Evolutionary conservation across 2,329 filamentous ascomycete genomes (phyloP), one percentile per base, ranked within the genome.

Genomic region (Microascus cirrosus): DNA sequence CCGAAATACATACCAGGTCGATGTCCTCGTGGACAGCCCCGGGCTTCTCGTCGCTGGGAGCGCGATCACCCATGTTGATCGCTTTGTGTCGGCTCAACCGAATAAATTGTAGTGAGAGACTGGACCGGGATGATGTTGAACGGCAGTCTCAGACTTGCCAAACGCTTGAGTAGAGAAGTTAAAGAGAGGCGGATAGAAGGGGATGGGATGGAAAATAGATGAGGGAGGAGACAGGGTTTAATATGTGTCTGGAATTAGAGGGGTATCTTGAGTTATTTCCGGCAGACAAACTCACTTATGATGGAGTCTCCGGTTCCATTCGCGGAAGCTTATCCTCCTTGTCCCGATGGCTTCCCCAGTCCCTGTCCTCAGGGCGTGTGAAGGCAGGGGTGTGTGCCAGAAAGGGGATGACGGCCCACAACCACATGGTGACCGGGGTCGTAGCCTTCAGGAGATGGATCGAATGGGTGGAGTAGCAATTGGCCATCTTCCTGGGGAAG

Each of bases 341-440:
- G 45, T 4, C 22, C 11, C n/a, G 20, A 12, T 8, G 22, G 2
- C n/a, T n/a, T 12, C 3, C 45, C 45, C 20, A 12, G 20, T 12
- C 20, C 20, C 11, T 50, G 45, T 50, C 20, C 20, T 22, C 45
- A 3, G 45, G 20, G 45, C n/a, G 20, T 50, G 45, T 8, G 20
- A 20, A 2, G n/a, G n/a, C n/a, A 50, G 22, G 45, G 45, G 45
- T 6, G 45, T 22, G 45, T 22, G 45, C 6, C 39, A 45, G n/a
- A 24, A 20, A 50, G 12, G 45, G 45, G 24, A 24, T 5, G 67
- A 94, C 90, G 64, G 90, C 90, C 36, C 89, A 94, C 84, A 93
- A 94, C 22, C 90, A 89, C 18, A 87, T 90, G 0, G 15, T 57
- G 39, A 45, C 54, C 95, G 86, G 36, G 95, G 28, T 32, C 0